Percentiles rank a stretch among this genome's conserved stretches.
Conservation (phyloP, 176 grass and related monocot species). For the Oryza officinalis region DNA sequence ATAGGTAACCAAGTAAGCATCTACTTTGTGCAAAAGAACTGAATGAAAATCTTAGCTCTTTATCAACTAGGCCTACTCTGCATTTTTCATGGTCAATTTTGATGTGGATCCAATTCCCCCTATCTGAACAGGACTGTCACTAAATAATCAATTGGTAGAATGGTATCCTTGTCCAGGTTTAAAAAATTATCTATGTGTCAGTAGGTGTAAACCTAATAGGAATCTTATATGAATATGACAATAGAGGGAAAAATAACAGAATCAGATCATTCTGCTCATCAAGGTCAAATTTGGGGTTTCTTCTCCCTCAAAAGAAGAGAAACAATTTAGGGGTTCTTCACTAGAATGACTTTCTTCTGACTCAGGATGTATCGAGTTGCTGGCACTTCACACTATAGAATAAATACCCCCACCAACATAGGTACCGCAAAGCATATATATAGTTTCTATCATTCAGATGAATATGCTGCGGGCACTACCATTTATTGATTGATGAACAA, state of each 20-base stretch:
- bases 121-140: background rate
- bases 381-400: slow-evolving; percentile 5
- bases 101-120: background rate
- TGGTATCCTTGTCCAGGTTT: background rate
- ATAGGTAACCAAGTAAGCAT: background rate
- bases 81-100: background rate
- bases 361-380: background rate
- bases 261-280: background rate
- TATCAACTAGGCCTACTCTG: background rate
- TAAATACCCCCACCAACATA: slow-evolving; percentile 28
- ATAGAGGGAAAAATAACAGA: background rate
- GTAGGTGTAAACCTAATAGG: background rate
- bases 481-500: slow-evolving; percentile 7
- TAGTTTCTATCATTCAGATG: background rate
- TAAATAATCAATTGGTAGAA: background rate
- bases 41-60: slow-evolving; percentile 3
- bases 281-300: background rate
- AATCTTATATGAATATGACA: slow-evolving; percentile 1
- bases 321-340: background rate
- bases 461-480: background rate
- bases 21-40: background rate
- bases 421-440: background rate
- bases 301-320: background rate
- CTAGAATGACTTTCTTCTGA: background rate
- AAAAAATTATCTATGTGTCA: background rate